phyloP scores from a whole-genome alignment of 2,329 filamentous ascomycete genomes.

The Intubia oerlemansii region DNA sequence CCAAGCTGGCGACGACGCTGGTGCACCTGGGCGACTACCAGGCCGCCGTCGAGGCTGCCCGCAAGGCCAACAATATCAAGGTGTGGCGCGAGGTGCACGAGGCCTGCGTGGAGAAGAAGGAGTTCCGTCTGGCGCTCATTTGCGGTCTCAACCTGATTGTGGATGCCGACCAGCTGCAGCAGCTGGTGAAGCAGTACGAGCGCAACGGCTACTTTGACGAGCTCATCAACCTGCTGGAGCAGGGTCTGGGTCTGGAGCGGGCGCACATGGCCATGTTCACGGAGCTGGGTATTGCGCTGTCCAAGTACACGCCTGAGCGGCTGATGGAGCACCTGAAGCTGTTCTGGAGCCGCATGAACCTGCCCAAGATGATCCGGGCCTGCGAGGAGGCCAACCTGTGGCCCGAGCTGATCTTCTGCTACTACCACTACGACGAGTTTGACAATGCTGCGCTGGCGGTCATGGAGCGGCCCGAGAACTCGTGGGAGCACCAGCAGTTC shows the following conservation, averaged over 20 bases:
- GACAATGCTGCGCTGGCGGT: slow-evolving; percentile 94
- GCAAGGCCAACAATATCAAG: slow-evolving; percentile 97
- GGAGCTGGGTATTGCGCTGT: slow-evolving; percentile 71
- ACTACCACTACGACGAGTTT: slow-evolving; percentile 95
- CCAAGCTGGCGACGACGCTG: slow-evolving; percentile 89
- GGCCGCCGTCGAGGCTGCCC: slow-evolving; percentile 87
- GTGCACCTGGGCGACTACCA: slow-evolving; percentile 97
- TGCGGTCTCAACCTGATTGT: slow-evolving; percentile 96
- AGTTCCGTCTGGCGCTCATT: slow-evolving; percentile 96
- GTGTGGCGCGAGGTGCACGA: slow-evolving; percentile 98
- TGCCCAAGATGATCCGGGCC: slow-evolving; percentile 86
- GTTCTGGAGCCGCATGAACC: slow-evolving; percentile 96
- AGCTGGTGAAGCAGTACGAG: slow-evolving; percentile 93
- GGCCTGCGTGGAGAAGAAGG: slow-evolving; percentile 91
- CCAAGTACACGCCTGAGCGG: slow-evolving; percentile 85
- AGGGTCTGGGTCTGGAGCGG: slow-evolving; percentile 78
- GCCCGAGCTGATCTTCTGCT: slow-evolving; percentile 95
- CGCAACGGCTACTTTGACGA: slow-evolving; percentile 95
- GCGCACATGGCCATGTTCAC: slow-evolving; percentile 98
- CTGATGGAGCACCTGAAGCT: slow-evolving; percentile 98
- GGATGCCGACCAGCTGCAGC: slow-evolving; percentile 84
- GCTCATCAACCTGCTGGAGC: slow-evolving; percentile 82
- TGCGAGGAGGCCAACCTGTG: slow-evolving; percentile 90
- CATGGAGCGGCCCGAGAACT: slow-evolving; percentile 93
- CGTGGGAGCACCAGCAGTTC: slow-evolving; percentile 98